Evolutionary conservation across 148 eudicot genomes (phyloP), one percentile per base, ranked within the genome.

Genomic region (Heliosperma pusillum): DNA sequence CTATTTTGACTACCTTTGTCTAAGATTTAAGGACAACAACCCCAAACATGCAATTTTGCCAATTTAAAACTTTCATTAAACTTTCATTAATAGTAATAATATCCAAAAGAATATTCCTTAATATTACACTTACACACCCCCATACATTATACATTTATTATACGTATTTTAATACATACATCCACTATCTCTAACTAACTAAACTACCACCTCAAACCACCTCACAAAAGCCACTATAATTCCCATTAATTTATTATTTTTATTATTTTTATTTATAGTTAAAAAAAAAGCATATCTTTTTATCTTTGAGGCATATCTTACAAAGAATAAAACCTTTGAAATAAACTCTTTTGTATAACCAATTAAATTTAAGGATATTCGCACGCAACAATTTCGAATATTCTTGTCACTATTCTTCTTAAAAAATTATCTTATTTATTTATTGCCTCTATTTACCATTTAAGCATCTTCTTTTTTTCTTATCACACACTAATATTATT

Each of bases 341-440:
- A 78, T 87, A 82, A 80, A 77, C 89, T 64, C 72, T 40, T 36
- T n/a, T 4, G 15, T 30, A 66, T 12, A 67, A 20, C 30, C 19
- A 66, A 64, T 63, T 75, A 80, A 74, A 86, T 78, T 78, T 59
- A 75, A 33, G 88, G 80, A 86, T 88, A 90, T 88, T 85, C 89
- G 71, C 47, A 60, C 55, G 50, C 29, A 65, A 40, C 11, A 72
- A 65, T 76, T 72, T 73, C 75, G 85, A 83, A 83, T 83, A 83
- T 83, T 83, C 82, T 79, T 33, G 30, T 77, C 66, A 56, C 10
- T 79, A 25, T 25, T 15, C 64, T 22, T 75, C 36, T 29, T 52
- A 65, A 11, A 17, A 73, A 16, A 64, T 27, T 30, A n/a, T 33
- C 19, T 72, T 53, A 68, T n/a, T 17, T 67, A 79, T 70, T 29